Base-by-base conservation (phyloP, 306 rosid genomes). In the Fragaria ananassa region DNA sequence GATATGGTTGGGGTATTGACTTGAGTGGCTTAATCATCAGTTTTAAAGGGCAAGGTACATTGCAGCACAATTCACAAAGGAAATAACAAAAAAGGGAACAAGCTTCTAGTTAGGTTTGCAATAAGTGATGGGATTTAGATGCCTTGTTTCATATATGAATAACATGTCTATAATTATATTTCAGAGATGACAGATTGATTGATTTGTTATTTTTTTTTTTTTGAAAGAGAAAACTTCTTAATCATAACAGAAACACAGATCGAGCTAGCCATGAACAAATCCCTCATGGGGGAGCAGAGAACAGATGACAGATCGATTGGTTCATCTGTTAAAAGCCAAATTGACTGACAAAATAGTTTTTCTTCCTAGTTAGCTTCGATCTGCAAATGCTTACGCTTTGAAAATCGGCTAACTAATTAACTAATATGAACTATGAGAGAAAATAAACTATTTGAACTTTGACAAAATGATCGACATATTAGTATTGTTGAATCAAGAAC, bases 51-150 rank as follows among this genome's bases (percentile, higher is more conserved):
- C 57, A 72, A 23, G 7, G 2, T 41, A 21, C 5, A 31, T 14
- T 41, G 7, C 5, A 10, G 18, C 8, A 62, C 18, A 58, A 58
- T 7, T 42, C 46, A 42, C 11, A 42, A 42, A n/a, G 5, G 53
- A 8, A 4, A 62, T 68, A 18, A 58, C 27, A 23, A 6, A 19
- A 63, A 8, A 18, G 74, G 75, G 54, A 42, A 29, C 31, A 76
- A 67, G 70, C 72, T 42, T 60, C 41, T 5, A 2, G 76, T 67
- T 83, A 41, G 57, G 72, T 58, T 41, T 66, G 31, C 60, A 39
- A 66, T 67, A 9, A 62, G 58, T 14, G 56, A 57, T 79, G 71
- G 44, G 61, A 54, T 56, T 56, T 21, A 56, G 29, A 56, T n/a
- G 14, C 29, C 61, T 56, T 56, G 14, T 56, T n/a, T 9, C 29